These are phyloP conservation scores for Penicillium samsonianum DNA, from an alignment of 495 filamentous ascomycete genomes.

Conservation along the genomic window DNA sequence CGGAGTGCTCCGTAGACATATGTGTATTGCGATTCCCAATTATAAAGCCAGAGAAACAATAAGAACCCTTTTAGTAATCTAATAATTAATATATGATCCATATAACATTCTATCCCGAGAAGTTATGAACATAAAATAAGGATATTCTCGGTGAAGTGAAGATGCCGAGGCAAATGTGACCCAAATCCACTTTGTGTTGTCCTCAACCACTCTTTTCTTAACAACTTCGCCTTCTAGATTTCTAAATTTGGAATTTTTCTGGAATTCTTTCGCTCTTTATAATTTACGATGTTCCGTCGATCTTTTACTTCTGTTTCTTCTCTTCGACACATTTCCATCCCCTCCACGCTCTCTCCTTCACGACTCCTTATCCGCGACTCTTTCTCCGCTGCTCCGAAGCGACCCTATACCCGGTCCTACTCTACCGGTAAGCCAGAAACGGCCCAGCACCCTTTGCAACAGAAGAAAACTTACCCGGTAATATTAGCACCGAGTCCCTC, in stretches of 20 bases:
- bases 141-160: not conserved
- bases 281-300: conserved; percentile 1
- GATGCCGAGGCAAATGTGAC: conserved; percentile 5
- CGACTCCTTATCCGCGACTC: conserved; percentile 2
- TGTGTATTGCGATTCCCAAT: too few species aligned
- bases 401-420: not conserved
- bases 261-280: not conserved
- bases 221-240: conserved; percentile 8
- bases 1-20: too few species aligned
- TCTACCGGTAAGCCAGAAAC: conserved; percentile 2
- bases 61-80: too few species aligned
- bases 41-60: too few species aligned
- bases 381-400: conserved; percentile 9
- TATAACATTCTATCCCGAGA: too few species aligned
- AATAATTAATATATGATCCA: not conserved
- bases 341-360: not conserved
- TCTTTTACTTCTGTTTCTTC: not conserved
- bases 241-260: not conserved
- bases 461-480: not conserved
- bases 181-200: not conserved
- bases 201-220: conserved; percentile 11
- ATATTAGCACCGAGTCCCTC: conserved; percentile 15
- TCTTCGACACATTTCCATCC: not conserved
- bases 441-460: too few species aligned
- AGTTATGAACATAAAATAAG: not conserved